phyloP scores from a whole-genome alignment of 441 rosid species.

The Gossypium armourianum region DNA sequence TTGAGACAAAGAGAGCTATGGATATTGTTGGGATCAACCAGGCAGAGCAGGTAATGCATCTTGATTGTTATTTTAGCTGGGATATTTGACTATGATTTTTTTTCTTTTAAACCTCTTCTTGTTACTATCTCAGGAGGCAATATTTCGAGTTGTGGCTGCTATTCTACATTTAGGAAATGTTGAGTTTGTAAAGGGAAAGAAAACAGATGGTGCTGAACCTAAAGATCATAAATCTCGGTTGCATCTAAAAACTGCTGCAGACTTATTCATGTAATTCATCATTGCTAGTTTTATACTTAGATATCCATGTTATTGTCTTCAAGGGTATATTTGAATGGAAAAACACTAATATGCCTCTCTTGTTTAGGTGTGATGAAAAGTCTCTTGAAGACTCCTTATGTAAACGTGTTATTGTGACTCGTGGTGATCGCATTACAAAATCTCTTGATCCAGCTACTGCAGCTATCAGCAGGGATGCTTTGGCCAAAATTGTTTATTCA shows the following conservation, averaged over 20 bases:
- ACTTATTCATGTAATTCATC: constrained; percentile 59
- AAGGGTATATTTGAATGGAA: constrained; percentile 13
- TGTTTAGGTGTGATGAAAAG: constrained; percentile 72
- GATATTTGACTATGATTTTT: background rate
- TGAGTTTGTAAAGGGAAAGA: constrained; percentile 68
- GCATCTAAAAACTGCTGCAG: constrained; percentile 70
- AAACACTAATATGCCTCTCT: constrained; percentile 17
- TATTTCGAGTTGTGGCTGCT: constrained; percentile 87
- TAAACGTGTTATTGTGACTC: constrained; percentile 84
- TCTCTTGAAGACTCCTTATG: constrained; percentile 75
- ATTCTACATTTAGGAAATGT: constrained; percentile 89
- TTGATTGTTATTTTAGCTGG: background rate
- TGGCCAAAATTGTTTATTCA: constrained; percentile 82
- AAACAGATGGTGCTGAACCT: constrained; percentile 64
- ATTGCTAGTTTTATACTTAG: background rate
- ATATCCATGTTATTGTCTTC: background rate
- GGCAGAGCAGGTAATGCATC: constrained; percentile 61
- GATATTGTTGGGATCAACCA: constrained; percentile 73
- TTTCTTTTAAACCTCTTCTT: constrained; percentile 18
- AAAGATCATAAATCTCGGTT: constrained; percentile 62
- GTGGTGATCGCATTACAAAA: constrained; percentile 87
- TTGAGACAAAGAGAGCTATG: constrained; percentile 75
- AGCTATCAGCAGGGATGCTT: constrained; percentile 74
- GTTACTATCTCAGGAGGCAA: constrained; percentile 52
- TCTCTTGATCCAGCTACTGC: constrained; percentile 76